Base-by-base conservation (phyloP, 1,139 yeast genomes). In the Wickerhamomyces sp. region DNA sequence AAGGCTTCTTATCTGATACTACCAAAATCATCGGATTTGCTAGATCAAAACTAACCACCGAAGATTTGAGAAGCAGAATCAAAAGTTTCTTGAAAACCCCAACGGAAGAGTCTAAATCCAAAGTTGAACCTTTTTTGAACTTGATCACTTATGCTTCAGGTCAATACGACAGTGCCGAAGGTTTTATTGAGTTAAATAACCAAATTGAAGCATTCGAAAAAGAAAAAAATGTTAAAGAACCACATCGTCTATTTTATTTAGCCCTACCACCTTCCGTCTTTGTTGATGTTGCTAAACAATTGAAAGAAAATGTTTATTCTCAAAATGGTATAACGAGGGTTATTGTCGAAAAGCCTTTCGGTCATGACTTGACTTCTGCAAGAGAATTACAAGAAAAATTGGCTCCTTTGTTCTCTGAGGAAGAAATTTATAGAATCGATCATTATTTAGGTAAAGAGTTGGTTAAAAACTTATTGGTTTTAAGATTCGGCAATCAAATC, bases 381-480 rank as follows among this genome's bases (percentile, higher is more conserved):
- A 75, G 89, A 54, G 81, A 78, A 55, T 71, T 92, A 59, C 97
- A 89, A 68, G 62, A 68, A 45, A 74, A 77, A 48, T 73, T 92
- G 55, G 78, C 92, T 18, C 97, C 97, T 12, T 67, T 90, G 41
- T 92, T 92, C 78, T 67, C 77, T 26, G 98, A 94, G 66, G 90
- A 84, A 10, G 98, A 94, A 68, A 71, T 90, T 39, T 94, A 77
- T 71, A 81, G 98, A 70, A 94, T 92, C 55, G 99, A 92, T 65
- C 98, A 92, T 65, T 92, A 94, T 63, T 72, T 94, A 54, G 98
- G 98, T 52, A 92, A 92, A 69, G 98, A 92, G 68, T 81, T 92
- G 92, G 97, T 94, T 44, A 92, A 92, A 71, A 92, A 90, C 68
- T 73, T 94, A 59, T 68, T 88, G 48, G 89, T 88, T 31, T 69